Conservation (phyloP, 768 basidiomycete species). For the Phlebiopsis gigantea region DNA sequence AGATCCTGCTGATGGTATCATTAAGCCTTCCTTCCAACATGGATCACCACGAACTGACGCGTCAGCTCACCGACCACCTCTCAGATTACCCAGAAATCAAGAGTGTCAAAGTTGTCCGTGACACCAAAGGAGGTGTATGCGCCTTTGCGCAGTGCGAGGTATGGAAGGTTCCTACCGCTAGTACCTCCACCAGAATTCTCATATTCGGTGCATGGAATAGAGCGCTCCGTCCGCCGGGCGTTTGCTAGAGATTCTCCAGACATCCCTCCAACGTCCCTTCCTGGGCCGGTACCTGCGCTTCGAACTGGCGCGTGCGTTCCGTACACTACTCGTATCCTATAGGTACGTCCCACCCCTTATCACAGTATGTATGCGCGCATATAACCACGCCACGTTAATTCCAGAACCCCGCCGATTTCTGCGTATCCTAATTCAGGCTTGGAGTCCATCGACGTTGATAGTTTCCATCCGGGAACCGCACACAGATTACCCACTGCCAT, state of each 20-base stretch:
- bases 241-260: constrained; percentile 56
- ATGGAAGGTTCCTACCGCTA: constrained; percentile 12
- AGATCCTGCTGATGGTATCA: constrained; percentile 11
- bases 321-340: constrained; percentile 72
- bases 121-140: constrained; percentile 72
- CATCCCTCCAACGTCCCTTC: constrained; percentile 53
- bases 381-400: neutral
- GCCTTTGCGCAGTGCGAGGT: constrained; percentile 88
- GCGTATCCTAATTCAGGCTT: constrained; percentile 7
- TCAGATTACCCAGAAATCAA: constrained; percentile 61
- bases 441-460: constrained; percentile 2
- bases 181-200: neutral
- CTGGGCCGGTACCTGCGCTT: constrained; percentile 71
- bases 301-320: constrained; percentile 72
- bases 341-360: constrained; percentile 35
- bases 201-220: constrained; percentile 29
- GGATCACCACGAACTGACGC: constrained; percentile 56
- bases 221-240: constrained; percentile 49
- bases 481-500: constrained; percentile 36
- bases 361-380: constrained; percentile 2
- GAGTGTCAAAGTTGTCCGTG: constrained; percentile 66
- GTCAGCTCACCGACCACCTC: constrained; percentile 60
- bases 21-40: constrained; percentile 65
- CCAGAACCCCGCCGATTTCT: neutral
- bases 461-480: neutral